phyloP scores from a whole-genome alignment of 2,329 filamentous ascomycete genomes.

The Thyridium curvatum region DNA sequence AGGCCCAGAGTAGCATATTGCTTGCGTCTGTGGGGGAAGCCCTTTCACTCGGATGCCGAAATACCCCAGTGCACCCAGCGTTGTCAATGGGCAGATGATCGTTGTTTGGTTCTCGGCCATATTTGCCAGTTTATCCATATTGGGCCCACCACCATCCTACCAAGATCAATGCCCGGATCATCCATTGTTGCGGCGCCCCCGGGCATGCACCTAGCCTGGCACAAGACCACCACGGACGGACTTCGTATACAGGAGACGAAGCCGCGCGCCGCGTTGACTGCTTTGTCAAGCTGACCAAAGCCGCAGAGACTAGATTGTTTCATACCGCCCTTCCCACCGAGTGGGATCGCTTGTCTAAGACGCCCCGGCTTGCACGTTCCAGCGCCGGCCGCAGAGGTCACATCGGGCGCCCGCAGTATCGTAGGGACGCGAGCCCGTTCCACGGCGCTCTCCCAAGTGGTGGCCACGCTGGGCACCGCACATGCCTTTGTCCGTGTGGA shows the following conservation, averaged over 20 bases:
- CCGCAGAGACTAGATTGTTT: conserved; percentile 11
- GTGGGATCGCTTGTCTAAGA: conserved; percentile 7
- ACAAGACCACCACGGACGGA: no score
- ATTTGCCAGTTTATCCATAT: no score
- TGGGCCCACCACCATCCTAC: no score
- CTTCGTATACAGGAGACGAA: no score
- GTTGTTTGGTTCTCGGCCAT: no score
- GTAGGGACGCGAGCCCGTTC: conserved; percentile 6
- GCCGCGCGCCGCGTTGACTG: conserved; percentile 3
- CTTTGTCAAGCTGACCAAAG: conserved; percentile 21
- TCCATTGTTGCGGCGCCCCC: not conserved
- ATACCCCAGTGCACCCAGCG: no score
- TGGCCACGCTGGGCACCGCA: conserved; percentile 6
- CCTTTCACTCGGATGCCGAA: no score
- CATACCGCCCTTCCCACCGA: conserved; percentile 7
- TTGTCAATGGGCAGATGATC: no score
- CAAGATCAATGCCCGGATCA: not conserved
- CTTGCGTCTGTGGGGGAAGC: no score
- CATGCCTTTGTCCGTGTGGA: conserved; percentile 4
- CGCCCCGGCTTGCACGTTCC: not conserved
- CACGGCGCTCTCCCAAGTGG: conserved; percentile 2
- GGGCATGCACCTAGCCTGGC: no score
- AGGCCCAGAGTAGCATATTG: no score
- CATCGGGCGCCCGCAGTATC: conserved; percentile 7
- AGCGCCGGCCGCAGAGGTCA: conserved; percentile 3